A percentile compares a stretch with the other conserved stretches of the same genome.
Conservation (phyloP, 257 asterid species). For the Leonotis leonurus region DNA sequence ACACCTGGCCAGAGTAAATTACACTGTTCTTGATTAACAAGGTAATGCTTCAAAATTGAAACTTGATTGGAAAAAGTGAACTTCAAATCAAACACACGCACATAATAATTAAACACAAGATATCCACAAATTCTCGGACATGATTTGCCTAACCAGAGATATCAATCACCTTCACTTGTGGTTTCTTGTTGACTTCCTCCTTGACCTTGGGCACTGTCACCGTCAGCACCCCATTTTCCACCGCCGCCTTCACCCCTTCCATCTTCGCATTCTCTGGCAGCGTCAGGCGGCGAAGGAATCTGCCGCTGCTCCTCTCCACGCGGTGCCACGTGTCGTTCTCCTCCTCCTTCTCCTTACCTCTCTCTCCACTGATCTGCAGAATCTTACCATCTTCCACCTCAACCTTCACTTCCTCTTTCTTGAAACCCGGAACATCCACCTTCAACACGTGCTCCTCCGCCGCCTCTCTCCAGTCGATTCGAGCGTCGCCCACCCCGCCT, state of each 20-base stretch:
- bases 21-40: too few species aligned
- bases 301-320: constrained; percentile 19
- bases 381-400: neutral
- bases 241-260: constrained; percentile 13
- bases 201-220: neutral
- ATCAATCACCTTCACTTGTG: neutral
- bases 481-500: neutral
- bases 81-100: neutral
- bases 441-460: neutral
- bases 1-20: too few species aligned
- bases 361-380: constrained; percentile 23
- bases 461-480: neutral
- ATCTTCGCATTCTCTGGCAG: constrained; percentile 20
- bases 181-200: neutral
- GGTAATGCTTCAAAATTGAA: neutral
- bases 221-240: constrained; percentile 27
- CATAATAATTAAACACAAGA: neutral
- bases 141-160: neutral
- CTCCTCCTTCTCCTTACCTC: constrained; percentile 15
- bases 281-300: constrained; percentile 19
- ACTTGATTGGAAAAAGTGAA: neutral
- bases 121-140: neutral
- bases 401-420: neutral
- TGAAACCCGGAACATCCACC: neutral
- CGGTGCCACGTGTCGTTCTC: constrained; percentile 10